phyloP scores from a whole-genome alignment of 2,329 filamentous ascomycete genomes.

The Fusarium acutatum region DNA sequence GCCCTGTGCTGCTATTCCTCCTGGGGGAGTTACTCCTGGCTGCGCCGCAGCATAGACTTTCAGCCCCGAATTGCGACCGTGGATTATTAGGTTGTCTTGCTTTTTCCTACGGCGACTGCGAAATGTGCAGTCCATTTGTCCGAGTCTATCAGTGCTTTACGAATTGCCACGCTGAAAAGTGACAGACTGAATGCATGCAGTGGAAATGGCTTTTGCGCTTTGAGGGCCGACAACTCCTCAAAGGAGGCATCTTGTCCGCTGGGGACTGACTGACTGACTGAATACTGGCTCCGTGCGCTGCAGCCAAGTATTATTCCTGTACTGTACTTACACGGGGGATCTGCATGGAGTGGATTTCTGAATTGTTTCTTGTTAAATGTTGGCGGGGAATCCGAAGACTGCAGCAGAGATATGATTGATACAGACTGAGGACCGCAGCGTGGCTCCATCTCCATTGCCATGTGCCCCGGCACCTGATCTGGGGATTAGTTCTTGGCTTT shows the following conservation, averaged over 20 bases:
- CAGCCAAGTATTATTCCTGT: neutral
- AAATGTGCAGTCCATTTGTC: neutral
- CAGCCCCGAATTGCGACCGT: conserved; percentile 1
- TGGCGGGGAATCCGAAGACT: conserved; percentile 19
- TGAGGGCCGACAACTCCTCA: neutral
- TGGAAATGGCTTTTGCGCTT: neutral
- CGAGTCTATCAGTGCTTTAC: neutral
- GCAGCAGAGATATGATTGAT: neutral
- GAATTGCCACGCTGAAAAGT: neutral
- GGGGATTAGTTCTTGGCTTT: conserved; percentile 16
- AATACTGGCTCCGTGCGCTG: neutral
- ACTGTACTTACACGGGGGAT: conserved; percentile 6
- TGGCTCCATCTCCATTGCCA: conserved; percentile 5
- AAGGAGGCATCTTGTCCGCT: neutral
- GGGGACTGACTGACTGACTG: neutral
- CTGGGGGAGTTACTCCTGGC: conserved; percentile 1
- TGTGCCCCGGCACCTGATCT: conserved; percentile 18
- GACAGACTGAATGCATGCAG: neutral
- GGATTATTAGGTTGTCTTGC: conserved; percentile 1
- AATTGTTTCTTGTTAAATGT: neutral
- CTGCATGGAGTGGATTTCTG: conserved; percentile 2
- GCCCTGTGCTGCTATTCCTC: neutral
- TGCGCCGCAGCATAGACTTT: conserved; percentile 19
- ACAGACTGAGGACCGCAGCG: neutral
- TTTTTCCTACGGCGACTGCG: conserved; percentile 4